These are phyloP conservation scores for Cordyceps fumosorosea DNA, from an alignment of 2,329 filamentous ascomycete species.

Conservation along the genomic window DNA sequence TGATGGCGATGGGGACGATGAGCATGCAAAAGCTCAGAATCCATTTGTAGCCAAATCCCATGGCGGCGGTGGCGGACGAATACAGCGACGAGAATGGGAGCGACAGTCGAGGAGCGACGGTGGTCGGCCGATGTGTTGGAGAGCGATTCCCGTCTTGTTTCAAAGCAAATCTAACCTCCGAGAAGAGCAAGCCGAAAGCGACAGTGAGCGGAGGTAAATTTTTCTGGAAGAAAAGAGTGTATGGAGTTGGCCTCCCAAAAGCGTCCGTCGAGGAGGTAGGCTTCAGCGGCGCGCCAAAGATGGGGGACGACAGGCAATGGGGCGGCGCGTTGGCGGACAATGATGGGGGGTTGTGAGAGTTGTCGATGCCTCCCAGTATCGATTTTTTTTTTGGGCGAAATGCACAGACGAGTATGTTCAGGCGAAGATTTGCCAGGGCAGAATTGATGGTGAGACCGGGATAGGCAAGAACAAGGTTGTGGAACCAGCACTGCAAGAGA, in stretches of 20 bases:
- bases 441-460: not conserved
- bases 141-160: not conserved
- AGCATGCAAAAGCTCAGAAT: constrained; percentile 45
- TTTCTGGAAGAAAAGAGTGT: constrained; percentile 12
- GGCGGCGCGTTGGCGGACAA: not conserved
- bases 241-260: constrained; percentile 1
- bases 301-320: not conserved
- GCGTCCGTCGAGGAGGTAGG: not conserved
- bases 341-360: not conserved
- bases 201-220: not conserved
- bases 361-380: not conserved
- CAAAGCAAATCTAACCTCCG: not conserved
- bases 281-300: not conserved
- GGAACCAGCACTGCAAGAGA: not conserved
- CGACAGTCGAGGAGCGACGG: not conserved
- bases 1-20: constrained; percentile 42
- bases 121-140: not conserved
- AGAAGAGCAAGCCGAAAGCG: not conserved
- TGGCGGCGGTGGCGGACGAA: constrained; percentile 17
- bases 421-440: constrained; percentile 8
- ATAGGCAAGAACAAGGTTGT: not conserved
- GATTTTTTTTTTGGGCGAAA: not conserved
- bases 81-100: not conserved
- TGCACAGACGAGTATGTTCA: constrained; percentile 1
- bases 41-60: constrained; percentile 33